These are phyloP conservation scores for Fomitiporia mediterranea DNA, from an alignment of 1,284 basidiomycete species.

Conservation along the genomic window DNA sequence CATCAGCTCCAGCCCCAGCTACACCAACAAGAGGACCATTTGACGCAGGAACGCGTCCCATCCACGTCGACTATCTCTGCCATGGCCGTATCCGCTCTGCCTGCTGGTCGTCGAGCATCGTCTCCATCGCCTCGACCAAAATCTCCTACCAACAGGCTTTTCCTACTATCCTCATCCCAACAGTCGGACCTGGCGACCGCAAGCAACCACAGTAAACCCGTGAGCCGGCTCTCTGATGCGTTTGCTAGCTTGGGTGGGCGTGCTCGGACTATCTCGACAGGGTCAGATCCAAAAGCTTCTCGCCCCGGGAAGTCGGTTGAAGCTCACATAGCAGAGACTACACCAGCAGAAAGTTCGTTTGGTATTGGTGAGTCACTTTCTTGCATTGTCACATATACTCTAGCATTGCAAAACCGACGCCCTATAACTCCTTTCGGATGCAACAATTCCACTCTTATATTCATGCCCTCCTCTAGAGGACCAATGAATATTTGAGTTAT, in stretches of 20 bases:
- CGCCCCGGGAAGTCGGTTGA: background rate
- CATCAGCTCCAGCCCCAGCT: background rate
- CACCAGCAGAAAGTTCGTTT: conserved; percentile 15
- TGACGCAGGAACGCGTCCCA: conserved; percentile 10
- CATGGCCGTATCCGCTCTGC: conserved; percentile 5
- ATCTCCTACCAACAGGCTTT: conserved; percentile 12
- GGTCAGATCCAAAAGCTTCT: conserved; percentile 1
- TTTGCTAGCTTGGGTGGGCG: conserved; percentile 15
- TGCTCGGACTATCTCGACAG: conserved; percentile 11
- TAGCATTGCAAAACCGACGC: background rate
- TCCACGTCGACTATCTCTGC: conserved; percentile 6
- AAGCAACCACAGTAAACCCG: conserved; percentile 10
- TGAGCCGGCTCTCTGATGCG: conserved; percentile 17
- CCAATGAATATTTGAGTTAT: too few species aligned
- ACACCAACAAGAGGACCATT: background rate
- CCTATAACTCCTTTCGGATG: too few species aligned
- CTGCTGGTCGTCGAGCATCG: conserved; percentile 15
- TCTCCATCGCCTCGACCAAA: conserved; percentile 8
- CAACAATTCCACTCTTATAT: too few species aligned
- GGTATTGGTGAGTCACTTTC: conserved; percentile 17
- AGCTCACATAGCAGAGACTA: background rate
- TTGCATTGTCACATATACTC: background rate
- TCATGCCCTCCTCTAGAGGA: too few species aligned
- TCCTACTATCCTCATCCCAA: conserved; percentile 14
- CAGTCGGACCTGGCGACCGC: conserved; percentile 13